Percentiles rank a stretch among this genome's conserved stretches.
Conservation (phyloP, 2,329 filamentous ascomycete genomes). For the Alternaria metachromatica region DNA sequence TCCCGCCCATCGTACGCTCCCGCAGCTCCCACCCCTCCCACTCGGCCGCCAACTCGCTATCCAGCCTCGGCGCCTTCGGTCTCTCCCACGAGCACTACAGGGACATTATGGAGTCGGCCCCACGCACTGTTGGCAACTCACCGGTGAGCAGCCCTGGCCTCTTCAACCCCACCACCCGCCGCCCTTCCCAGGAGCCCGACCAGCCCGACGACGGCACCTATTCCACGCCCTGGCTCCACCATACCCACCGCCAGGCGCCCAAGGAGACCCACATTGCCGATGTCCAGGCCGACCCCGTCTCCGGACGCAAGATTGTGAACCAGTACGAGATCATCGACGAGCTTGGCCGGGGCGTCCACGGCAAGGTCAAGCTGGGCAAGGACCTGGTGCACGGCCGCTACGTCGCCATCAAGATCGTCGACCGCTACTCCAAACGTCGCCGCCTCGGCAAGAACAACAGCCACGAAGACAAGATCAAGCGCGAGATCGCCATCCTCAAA, state of each 20-base stretch:
- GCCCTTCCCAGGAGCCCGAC: constrained; percentile 34
- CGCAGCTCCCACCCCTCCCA: constrained; percentile 52
- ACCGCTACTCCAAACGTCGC: constrained; percentile 90
- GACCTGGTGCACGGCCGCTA: constrained; percentile 77
- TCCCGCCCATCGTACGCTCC: constrained; percentile 49
- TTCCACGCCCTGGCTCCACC: constrained; percentile 58
- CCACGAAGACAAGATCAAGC: constrained; percentile 83
- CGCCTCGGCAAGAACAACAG: constrained; percentile 80
- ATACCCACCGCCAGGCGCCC: constrained; percentile 57
- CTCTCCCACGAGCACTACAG: constrained; percentile 42
- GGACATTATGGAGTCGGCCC: constrained; percentile 47
- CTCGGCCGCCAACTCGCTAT: constrained; percentile 46
- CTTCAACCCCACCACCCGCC: constrained; percentile 50
- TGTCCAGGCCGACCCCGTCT: constrained; percentile 86
- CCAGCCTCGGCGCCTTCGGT: constrained; percentile 51
- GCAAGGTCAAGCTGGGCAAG: constrained; percentile 94
- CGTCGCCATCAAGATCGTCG: constrained; percentile 98
- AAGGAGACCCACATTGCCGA: constrained; percentile 83
- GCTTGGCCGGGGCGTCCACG: constrained; percentile 92
- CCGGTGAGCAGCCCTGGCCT: constrained; percentile 57
- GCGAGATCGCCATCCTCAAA: constrained; percentile 96
- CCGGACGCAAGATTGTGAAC: constrained; percentile 95
- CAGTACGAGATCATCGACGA: constrained; percentile 98
- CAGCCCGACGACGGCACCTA: constrained; percentile 51
- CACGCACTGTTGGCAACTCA: constrained; percentile 55